phyloP scores from a whole-genome alignment of 108 stramenopile genomes.

The Pseudonitzschia multiseries region DNA sequence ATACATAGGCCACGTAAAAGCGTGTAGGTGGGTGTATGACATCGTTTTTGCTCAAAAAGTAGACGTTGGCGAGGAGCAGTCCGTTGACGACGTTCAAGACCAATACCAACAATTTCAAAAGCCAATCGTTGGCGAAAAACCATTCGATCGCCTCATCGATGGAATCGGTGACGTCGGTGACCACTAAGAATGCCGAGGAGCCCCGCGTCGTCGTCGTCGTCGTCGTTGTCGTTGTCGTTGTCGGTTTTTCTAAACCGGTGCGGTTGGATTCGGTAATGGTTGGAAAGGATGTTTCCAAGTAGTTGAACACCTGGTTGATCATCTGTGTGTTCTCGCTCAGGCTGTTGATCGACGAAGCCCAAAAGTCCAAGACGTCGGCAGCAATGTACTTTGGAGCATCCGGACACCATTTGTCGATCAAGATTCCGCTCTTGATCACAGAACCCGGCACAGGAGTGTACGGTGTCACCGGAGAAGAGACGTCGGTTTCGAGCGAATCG shows the following conservation, averaged over 20 bases:
- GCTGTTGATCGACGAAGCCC: constrained; percentile 2
- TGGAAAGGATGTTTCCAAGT: neutral
- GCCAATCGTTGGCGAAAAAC: constrained; percentile 40
- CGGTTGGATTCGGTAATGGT: neutral
- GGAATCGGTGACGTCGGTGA: constrained; percentile 17
- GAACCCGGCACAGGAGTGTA: neutral
- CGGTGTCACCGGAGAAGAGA: neutral
- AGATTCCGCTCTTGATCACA: neutral
- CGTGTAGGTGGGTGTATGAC: constrained; percentile 32
- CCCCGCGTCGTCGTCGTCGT: neutral
- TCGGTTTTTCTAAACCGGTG: neutral
- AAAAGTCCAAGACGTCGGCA: neutral
- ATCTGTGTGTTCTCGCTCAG: neutral
- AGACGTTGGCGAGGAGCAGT: constrained; percentile 31
- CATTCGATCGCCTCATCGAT: constrained; percentile 25
- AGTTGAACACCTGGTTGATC: neutral
- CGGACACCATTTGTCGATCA: constrained; percentile 9
- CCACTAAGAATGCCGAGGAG: constrained; percentile 8
- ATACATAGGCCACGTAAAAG: constrained; percentile 20
- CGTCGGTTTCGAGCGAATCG: too few species aligned
- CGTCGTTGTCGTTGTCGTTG: too few species aligned
- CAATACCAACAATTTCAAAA: constrained; percentile 39
- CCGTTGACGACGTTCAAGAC: constrained; percentile 41
- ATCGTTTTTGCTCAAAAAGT: constrained; percentile 37
- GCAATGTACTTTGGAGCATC: constrained; percentile 1